Conservation (phyloP, 352 stramenopile species). For the Phytophthora crassamura region DNA sequence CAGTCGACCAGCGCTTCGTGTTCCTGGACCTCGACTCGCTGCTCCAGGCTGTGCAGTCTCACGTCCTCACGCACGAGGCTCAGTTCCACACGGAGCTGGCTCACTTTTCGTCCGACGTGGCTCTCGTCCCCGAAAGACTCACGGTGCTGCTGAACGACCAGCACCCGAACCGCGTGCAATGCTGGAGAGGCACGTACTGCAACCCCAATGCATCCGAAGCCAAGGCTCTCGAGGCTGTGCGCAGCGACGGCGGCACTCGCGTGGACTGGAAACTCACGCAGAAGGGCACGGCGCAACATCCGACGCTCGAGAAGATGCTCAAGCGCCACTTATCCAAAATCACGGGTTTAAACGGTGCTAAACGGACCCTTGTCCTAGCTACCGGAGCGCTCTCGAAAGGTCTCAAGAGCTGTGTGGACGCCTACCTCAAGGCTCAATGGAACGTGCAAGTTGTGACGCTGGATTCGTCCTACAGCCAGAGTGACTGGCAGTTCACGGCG, state of each 20-base stretch:
- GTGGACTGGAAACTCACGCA: conserved; percentile 35
- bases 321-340: conserved; percentile 14
- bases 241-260: conserved; percentile 8
- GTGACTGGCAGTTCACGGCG: conserved; percentile 12
- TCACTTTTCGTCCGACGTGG: conserved; percentile 19
- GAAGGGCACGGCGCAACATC: conserved; percentile 33
- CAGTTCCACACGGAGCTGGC: conserved; percentile 28
- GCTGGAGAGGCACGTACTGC: conserved; percentile 37
- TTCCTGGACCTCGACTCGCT: conserved; percentile 38
- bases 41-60: conserved; percentile 11
- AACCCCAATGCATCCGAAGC: conserved; percentile 23
- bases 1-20: conserved; percentile 24
- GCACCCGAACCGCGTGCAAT: conserved; percentile 17
- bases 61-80: conserved; percentile 24
- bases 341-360: neutral
- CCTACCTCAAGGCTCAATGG: conserved; percentile 31
- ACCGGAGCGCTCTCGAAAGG: conserved; percentile 19
- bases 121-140: conserved; percentile 22
- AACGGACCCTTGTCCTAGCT: conserved; percentile 27
- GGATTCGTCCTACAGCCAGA: conserved; percentile 17
- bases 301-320: conserved; percentile 41
- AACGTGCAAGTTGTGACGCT: conserved; percentile 33
- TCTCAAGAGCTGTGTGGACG: conserved; percentile 22
- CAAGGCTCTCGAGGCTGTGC: conserved; percentile 19
- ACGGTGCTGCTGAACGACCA: conserved; percentile 29